Evolutionary conservation across 257 asterid species (phyloP), one percentile per base, ranked within the genome.

Genomic region (Solanum medicagineum): DNA sequence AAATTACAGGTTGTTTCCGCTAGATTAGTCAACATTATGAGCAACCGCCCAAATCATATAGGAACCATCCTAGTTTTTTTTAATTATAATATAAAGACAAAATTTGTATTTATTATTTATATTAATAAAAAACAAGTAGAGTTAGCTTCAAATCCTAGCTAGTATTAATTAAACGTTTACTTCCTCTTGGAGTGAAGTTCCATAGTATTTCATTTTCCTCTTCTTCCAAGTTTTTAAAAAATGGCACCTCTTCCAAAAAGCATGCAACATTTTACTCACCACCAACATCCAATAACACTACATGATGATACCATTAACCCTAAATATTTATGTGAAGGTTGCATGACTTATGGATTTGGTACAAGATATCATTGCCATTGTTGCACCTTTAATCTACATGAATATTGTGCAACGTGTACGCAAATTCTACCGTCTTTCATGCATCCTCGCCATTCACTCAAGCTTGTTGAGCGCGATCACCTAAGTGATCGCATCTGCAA

Each of bases 241-340:
- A 74, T 47, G 59, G 2, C 59, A 47, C 11, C 0, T 74, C 1
- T 47, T 12, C 81, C 17, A 68, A 10, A 60, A 29, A 85, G 59
- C 12, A 24, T 88, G 7, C 36, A 20, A 12, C 90, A 88, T 47
- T 59, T 73, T 20, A 84, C 79, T 11, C 88, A 86, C 68, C 87
- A 55, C 70, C 32, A 77, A 22, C 89, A 86, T 80, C 83, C 83
- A 24, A 68, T 88, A 60, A 55, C 47, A 62, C 8, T 22, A 49
- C 40, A 75, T 0, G 83, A 84, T 60, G 55, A 69, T 69, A 17
- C 83, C 60, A 6, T 69, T 85, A 63, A n/a, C 74, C 84, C 84
- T n/a, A 88, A 86, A 13, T 88, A 84, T 83, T 26, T 40, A 24
- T 88, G 90, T 83, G 47, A 85, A 54, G 90, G 84, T n/a, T 88